Conservation (phyloP, 495 filamentous ascomycete genomes). For the Pyrenopolyporus hunteri region DNA sequence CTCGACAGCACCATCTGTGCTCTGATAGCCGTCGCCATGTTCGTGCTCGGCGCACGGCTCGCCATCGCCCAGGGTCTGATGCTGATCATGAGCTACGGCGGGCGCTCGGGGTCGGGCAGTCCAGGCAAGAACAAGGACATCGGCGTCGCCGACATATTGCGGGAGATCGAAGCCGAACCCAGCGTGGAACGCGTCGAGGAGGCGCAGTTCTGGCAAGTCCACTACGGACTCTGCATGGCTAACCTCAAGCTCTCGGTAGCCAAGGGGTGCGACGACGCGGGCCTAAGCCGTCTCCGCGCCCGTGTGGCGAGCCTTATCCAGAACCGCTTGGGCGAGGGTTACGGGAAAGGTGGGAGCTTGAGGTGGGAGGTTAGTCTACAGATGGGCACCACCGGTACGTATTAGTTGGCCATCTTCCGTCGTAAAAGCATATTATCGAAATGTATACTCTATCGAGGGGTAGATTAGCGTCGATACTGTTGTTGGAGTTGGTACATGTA, state of each 20-base stretch:
- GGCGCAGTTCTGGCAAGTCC: conserved; percentile 96
- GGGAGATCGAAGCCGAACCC: conserved; percentile 81
- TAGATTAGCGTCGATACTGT: conserved; percentile 1
- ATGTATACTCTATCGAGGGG: no score
- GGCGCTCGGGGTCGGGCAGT: conserved; percentile 16
- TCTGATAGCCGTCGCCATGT: conserved; percentile 84
- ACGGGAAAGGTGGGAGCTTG: conserved; percentile 75
- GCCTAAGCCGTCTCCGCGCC: conserved; percentile 71
- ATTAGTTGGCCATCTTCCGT: conserved; percentile 10
- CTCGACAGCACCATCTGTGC: conserved; percentile 82
- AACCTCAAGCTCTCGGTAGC: conserved; percentile 80
- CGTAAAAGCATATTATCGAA: no score
- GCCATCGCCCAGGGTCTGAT: conserved; percentile 86
- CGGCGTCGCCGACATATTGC: conserved; percentile 76
- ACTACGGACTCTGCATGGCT: conserved; percentile 95
- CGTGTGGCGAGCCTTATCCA: conserved; percentile 78
- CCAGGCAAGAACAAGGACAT: conserved; percentile 37
- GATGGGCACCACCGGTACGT: conserved; percentile 45
- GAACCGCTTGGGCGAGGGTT: conserved; percentile 85
- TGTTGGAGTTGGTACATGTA: background rate
- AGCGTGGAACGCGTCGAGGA: conserved; percentile 80
- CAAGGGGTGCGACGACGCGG: conserved; percentile 63
- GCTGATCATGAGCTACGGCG: conserved; percentile 87
- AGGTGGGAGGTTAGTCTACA: conserved; percentile 83
- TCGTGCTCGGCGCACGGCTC: conserved; percentile 78